Percentiles rank a stretch among this genome's conserved stretches.
phyloP scores from a whole-genome alignment of 2,329 filamentous ascomycete genomes.

The Cytospora schulzeri region DNA sequence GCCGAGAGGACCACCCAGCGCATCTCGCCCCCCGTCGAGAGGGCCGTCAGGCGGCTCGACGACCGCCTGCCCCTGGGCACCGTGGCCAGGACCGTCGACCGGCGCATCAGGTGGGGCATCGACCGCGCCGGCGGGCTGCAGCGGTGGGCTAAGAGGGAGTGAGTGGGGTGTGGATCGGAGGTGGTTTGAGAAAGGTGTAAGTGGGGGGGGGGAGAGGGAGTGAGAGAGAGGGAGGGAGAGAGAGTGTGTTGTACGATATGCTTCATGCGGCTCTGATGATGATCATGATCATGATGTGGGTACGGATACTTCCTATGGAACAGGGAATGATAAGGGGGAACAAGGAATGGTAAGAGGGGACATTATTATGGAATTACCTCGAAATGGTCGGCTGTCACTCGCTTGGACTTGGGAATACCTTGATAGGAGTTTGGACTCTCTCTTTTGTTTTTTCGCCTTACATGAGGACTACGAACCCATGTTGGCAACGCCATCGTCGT shows the following conservation, averaged over 20 bases:
- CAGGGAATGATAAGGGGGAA: too few species aligned
- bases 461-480: too few species aligned
- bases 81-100: constrained; percentile 52
- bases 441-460: too few species aligned
- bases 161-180: too few species aligned
- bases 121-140: constrained; percentile 35
- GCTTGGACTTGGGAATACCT: background rate
- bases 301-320: background rate
- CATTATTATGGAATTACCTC: background rate
- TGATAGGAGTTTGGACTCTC: background rate
- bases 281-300: background rate
- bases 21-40: constrained; percentile 50
- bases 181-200: too few species aligned
- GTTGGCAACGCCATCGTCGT: background rate
- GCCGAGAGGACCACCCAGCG: constrained; percentile 51
- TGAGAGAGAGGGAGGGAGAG: too few species aligned
- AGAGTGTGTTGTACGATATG: background rate
- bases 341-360: background rate
- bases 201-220: background rate
- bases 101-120: constrained; percentile 50
- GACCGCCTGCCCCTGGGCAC: constrained; percentile 52
- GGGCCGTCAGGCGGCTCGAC: constrained; percentile 49
- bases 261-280: background rate
- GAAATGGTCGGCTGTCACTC: background rate
- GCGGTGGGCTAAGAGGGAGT: background rate